These are phyloP conservation scores for Aspergillus fumigatiaffinis DNA, from an alignment of 2,329 filamentous ascomycete species.

Conservation along the genomic window DNA sequence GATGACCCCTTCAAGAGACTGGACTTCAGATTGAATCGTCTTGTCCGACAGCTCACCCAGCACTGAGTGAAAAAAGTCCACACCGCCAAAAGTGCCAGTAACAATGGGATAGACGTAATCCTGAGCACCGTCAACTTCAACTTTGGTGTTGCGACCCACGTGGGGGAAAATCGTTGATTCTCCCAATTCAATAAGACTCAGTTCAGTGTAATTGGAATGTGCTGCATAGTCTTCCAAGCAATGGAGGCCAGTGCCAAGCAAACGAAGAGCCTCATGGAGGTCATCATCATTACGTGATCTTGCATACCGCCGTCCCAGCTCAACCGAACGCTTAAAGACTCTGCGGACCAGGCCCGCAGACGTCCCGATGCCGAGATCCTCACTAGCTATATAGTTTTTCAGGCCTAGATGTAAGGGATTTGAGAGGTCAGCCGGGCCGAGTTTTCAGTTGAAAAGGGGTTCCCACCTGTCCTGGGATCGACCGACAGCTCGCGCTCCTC, in stretches of 20 bases:
- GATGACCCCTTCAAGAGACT: slow-evolving; percentile 82
- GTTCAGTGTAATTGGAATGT: slow-evolving; percentile 89
- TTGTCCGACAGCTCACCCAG: slow-evolving; percentile 79
- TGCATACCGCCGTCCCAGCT: slow-evolving; percentile 73
- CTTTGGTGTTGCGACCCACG: slow-evolving; percentile 69
- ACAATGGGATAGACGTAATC: slow-evolving; percentile 72
- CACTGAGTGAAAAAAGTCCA: slow-evolving; percentile 90
- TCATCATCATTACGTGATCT: slow-evolving; percentile 66
- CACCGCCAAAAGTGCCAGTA: slow-evolving; percentile 90
- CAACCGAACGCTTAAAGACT: slow-evolving; percentile 69
- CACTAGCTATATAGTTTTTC: slow-evolving; percentile 94
- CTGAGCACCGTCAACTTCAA: slow-evolving; percentile 65
- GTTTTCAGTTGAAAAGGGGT: background rate
- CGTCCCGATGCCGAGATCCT: slow-evolving; percentile 72
- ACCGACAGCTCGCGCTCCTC: slow-evolving; percentile 74
- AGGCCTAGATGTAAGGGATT: slow-evolving; percentile 44
- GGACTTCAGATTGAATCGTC: slow-evolving; percentile 82
- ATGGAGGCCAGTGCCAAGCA: slow-evolving; percentile 84
- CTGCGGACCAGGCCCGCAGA: slow-evolving; percentile 72
- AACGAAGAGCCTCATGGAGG: slow-evolving; percentile 78
- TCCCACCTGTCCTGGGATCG: slow-evolving; percentile 62
- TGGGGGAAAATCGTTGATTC: slow-evolving; percentile 81
- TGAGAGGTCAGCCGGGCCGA: background rate
- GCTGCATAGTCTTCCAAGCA: slow-evolving; percentile 90
- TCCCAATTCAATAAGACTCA: slow-evolving; percentile 82